Evolutionary conservation across 257 asterid genomes (phyloP).

Genomic region (Salvia rosmarinus): DNA sequence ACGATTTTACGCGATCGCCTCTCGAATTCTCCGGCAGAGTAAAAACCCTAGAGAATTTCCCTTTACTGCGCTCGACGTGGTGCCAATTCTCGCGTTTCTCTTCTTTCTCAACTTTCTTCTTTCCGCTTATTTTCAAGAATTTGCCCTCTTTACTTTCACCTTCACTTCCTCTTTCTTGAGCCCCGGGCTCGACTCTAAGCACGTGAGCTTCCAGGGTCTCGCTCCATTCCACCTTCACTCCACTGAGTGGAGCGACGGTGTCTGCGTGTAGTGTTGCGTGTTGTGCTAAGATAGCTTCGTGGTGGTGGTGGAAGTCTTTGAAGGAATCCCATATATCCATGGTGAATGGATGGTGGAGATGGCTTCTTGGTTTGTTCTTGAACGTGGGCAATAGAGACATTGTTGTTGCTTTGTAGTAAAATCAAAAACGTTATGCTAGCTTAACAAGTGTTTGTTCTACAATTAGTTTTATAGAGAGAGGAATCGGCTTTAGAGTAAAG

Average conservation of each 20-base stretch:
- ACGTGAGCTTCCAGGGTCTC: slow-evolving; percentile 50
- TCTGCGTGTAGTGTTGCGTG: slow-evolving; percentile 1
- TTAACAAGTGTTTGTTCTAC: background rate
- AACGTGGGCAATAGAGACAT: slow-evolving; percentile 34
- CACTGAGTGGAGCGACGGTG: slow-evolving; percentile 21
- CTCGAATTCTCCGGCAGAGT: slow-evolving; percentile 46
- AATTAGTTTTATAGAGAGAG: slow-evolving; percentile 27
- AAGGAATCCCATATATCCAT: slow-evolving; percentile 32
- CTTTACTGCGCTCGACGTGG: slow-evolving; percentile 36
- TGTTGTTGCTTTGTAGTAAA: background rate
- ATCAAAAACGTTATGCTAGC: background rate
- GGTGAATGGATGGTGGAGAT: slow-evolving; percentile 31
- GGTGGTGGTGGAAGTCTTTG: slow-evolving; percentile 11
- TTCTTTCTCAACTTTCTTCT: slow-evolving; percentile 39
- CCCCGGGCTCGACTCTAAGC: slow-evolving; percentile 40
- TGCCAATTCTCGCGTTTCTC: slow-evolving; percentile 44
- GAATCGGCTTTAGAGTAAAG: slow-evolving; percentile 24
- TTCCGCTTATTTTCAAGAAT: slow-evolving; percentile 45
- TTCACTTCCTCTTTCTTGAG: slow-evolving; percentile 47
- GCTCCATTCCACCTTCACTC: slow-evolving; percentile 32
- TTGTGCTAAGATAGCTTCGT: background rate
- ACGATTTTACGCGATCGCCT: slow-evolving; percentile 35
- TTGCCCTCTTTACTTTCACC: slow-evolving; percentile 43
- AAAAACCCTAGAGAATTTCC: slow-evolving; percentile 41
- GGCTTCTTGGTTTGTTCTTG: slow-evolving; percentile 30